Base-by-base conservation (phyloP, 331 rosid species). In the Phaseolus coccineus region DNA sequence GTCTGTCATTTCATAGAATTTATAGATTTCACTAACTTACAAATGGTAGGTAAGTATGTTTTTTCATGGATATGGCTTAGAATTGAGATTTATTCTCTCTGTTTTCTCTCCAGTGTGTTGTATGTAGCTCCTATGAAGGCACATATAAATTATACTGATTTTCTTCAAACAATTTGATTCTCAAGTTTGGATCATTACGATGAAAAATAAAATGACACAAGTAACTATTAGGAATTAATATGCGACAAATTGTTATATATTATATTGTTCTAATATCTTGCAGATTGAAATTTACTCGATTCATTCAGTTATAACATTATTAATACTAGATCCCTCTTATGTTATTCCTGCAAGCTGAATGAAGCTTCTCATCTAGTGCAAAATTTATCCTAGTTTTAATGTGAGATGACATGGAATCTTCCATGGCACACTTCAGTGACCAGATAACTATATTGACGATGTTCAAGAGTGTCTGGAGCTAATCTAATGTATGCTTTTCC, bases 291-390 rank as follows among this genome's bases (percentile, higher is more conserved):
- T 24, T 19, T 44, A 44, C 14, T 48, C 16, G 24, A 74, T 47
- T 67, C 28, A 57, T 15, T 14, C 71, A 3, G 33, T 33, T 56
- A 16, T 67, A 68, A 28, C 47, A 12, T 28, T 30, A 19, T 27
- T 40, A 14, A 35, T 75, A 24, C 65, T 13, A 35, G 50, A 46
- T 74, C 58, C 52, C 57, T 57, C 31, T 19, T 19, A 22, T 74
- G 42, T 67, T 28, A 19, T 81, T 74, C 56, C 64, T 30, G 39
- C 46, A 65, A 81, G 42, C 62, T 22, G 30, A 12, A 74, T 74
- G 27, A 44, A 55, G 27, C 44, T 31, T 25, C 44, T 73, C 31
- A 47, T 61, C 27, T n/a, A n/a, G 69, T 58, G 53, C 55, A 33
- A 48, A 35, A 52, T 48, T 61, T 46, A 47, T 56, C 46, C 73